Evolutionary conservation across 2,329 filamentous ascomycete species (phyloP), one percentile per base, ranked within the genome.

Genomic region (Coniella lustricola): DNA sequence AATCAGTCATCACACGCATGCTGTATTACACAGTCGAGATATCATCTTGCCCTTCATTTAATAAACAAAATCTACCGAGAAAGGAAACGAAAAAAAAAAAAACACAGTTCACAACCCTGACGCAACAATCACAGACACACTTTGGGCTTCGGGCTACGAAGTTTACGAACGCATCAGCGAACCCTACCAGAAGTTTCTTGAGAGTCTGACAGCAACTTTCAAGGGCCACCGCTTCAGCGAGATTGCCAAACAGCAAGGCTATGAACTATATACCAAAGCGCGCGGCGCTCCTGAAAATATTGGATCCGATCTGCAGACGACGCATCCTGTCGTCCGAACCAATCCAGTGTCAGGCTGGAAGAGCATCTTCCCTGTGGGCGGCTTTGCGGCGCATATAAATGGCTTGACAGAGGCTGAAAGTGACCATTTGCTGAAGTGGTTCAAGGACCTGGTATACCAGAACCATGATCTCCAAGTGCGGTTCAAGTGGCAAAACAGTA

Each of bases 281-380:
- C 67, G 78, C 17, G 77, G 77, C 2, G 65, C 72, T 0, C 76
- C 78, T 0, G 68, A 74, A 54, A 82, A 82, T 57, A 62, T 75
- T 3, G 79, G 79, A 7, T 59, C 58, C 2, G 64, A 72, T 1
- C 60, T 82, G 14, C 64, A 62, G 17, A 71, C 77, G 0, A 62
- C 70, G 0, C 78, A 82, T 54, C 77, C 77, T 0, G 70, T 81
- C 1, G 67, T 82, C 5, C 70, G 79, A 14, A 82, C 79, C 1
- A 82, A 84, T 54, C 79, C 80, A 0, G 78, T 82, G 0, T 82
- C 79, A 0, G 79, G 79, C 0, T 82, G 79, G 79, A 81, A 81
- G 63, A 73, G 68, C 49, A 64, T 81, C 12, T 79, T 59, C 46
- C 56, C 55, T 34, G 63, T 74, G 8, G 71, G 71, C 2, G 64